Evolutionary conservation across 805 yeast species (phyloP), one percentile per base, ranked within the genome.

Genomic region (Tetrapisispora iriomotensis): DNA sequence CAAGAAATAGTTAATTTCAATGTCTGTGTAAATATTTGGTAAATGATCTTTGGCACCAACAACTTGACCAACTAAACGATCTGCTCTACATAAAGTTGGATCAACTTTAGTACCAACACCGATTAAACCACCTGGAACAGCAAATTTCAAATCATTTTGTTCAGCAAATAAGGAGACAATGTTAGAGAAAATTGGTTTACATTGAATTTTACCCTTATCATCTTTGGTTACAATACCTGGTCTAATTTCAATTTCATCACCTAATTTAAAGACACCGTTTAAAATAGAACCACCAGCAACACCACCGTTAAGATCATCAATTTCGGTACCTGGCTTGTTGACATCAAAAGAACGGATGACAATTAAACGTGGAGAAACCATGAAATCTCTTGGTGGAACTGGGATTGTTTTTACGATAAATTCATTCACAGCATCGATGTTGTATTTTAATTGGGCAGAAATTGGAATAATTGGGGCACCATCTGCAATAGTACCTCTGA

Each of bases 91-190:
- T 57, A 92, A 71, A 2, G 98, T 92, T 42, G 99, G 99, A 67
- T 92, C 99, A 50, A 92, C 94, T 67, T 85, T 86, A 37, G 98
- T 92, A 70, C 99, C 99, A 42, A 92, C 96, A 77, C 99, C 99
- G 56, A 92, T 94, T 62, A 92, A 76, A 48, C 99, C 99, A 79
- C 99, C 99, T 34, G 99, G 99, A 56, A 92, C 98, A 43, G 99
- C 99, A 58, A 90, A 92, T 65, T 92, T 92, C 66, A 92, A 77
- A 64, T 88, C 96, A 58, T 92, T 94, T 67, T 92, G 88, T 68
- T 92, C 99, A 43, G 99, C 97, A 62, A 88, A 90, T 51, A 92
- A 71, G 12, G 97, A 83, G 38, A 86, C 92, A 59, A 92, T 86
- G 57, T 86, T 81, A 41, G 96, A 87, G 70, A 82, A 85, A 58